Evolutionary conservation across 768 basidiomycete genomes (phyloP).

Genomic region (Atractiella rhizophila): DNA sequence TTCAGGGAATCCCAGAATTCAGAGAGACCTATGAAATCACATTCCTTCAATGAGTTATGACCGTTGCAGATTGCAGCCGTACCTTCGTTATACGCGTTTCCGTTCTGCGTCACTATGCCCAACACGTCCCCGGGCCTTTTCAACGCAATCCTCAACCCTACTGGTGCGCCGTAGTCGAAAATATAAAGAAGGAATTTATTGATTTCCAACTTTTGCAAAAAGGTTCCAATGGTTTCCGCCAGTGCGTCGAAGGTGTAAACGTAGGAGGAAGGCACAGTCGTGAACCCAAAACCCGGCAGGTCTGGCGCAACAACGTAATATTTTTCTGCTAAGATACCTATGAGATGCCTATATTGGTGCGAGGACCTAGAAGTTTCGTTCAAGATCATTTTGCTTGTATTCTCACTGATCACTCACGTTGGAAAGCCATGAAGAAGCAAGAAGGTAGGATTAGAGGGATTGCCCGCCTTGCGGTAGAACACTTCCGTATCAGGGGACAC

Average conservation of each 20-base stretch:
- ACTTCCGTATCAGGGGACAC: too few species aligned
- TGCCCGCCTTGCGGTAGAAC: slow-evolving; percentile 28
- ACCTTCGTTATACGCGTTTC: slow-evolving; percentile 29
- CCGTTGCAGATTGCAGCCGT: slow-evolving; percentile 25
- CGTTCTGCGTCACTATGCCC: slow-evolving; percentile 30
- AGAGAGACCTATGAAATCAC: background rate
- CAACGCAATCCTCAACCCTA: slow-evolving; percentile 10
- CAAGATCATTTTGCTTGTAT: background rate
- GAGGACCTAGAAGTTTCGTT: slow-evolving; percentile 19
- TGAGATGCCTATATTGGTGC: slow-evolving; percentile 29
- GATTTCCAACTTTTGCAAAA: slow-evolving; percentile 25
- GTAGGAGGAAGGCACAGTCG: slow-evolving; percentile 23
- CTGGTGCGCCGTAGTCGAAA: slow-evolving; percentile 29
- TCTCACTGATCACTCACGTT: slow-evolving; percentile 2
- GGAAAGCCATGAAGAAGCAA: slow-evolving; percentile 33
- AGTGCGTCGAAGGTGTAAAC: slow-evolving; percentile 26
- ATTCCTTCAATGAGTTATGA: slow-evolving; percentile 10
- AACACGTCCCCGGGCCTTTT: slow-evolving; percentile 24
- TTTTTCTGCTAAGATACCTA: slow-evolving; percentile 24
- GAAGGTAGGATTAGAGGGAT: slow-evolving; percentile 13
- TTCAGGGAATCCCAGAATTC: slow-evolving; percentile 14
- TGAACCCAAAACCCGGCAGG: slow-evolving; percentile 31
- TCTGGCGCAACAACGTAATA: slow-evolving; percentile 32
- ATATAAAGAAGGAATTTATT: slow-evolving; percentile 27
- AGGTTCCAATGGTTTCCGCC: slow-evolving; percentile 24